Conservation (phyloP, 2,329 filamentous ascomycete species). For the Fonsecaea erecta region DNA sequence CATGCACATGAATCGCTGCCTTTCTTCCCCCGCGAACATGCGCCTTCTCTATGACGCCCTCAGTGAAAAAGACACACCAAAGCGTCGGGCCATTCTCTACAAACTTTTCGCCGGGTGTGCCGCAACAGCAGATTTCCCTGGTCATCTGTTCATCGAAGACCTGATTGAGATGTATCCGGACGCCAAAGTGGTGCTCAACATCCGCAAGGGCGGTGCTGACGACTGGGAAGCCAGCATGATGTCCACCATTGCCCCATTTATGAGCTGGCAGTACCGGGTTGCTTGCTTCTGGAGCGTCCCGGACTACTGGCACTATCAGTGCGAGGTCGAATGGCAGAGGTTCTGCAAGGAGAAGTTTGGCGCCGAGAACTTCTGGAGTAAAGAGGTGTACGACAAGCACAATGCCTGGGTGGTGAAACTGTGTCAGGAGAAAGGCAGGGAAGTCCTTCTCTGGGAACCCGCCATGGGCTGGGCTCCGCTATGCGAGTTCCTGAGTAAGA, state of each 20-base stretch:
- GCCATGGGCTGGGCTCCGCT: constrained; percentile 51
- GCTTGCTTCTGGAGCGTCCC: constrained; percentile 18
- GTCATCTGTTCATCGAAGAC: constrained; percentile 49
- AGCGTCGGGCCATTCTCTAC: constrained; percentile 18
- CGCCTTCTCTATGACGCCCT: constrained; percentile 20
- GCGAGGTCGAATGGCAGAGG: constrained; percentile 17
- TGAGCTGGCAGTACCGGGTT: constrained; percentile 21
- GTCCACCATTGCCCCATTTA: constrained; percentile 18
- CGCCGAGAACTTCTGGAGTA: constrained; percentile 16
- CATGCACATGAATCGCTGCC: constrained; percentile 24
- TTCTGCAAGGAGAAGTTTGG: constrained; percentile 18
- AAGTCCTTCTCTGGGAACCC: constrained; percentile 27
- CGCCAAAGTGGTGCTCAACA: constrained; percentile 52
- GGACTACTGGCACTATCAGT: constrained; percentile 17
- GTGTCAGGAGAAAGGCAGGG: constrained; percentile 10
- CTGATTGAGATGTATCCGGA: constrained; percentile 55
- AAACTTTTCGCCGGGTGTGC: constrained; percentile 47
- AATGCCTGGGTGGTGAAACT: constrained; percentile 24
- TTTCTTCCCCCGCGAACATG: constrained; percentile 12
- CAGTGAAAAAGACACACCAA: constrained; percentile 14
- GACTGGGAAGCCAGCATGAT: constrained; percentile 44
- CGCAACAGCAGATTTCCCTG: constrained; percentile 52
- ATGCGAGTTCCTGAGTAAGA: constrained; percentile 48
- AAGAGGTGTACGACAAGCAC: constrained; percentile 19
- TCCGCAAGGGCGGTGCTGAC: constrained; percentile 42